A percentile compares a stretch with the other conserved stretches of the same genome.
Conservation (phyloP, 805 yeast genomes). For the Kluyveromyces dobzhanskii region DNA sequence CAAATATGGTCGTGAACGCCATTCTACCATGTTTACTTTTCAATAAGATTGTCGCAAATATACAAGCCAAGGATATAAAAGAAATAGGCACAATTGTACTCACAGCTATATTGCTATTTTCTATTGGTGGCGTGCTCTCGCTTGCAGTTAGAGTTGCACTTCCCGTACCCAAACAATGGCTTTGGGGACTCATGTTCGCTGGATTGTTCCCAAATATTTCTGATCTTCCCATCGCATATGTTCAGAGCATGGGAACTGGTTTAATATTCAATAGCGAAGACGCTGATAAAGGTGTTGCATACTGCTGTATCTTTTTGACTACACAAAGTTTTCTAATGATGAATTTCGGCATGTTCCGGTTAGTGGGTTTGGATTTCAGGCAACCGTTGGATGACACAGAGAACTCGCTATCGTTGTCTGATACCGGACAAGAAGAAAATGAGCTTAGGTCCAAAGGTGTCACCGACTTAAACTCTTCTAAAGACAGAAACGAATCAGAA, state of each 20-base stretch:
- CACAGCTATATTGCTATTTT: constrained; percentile 37
- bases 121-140: constrained; percentile 38
- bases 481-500: background rate
- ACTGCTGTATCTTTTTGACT: constrained; percentile 63
- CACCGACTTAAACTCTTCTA: background rate
- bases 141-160: constrained; percentile 37
- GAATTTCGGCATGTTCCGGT: constrained; percentile 64
- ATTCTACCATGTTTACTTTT: constrained; percentile 72
- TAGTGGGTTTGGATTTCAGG: constrained; percentile 64
- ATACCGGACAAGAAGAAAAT: background rate
- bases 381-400: constrained; percentile 17
- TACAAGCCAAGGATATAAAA: constrained; percentile 61
- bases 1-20: constrained; percentile 59
- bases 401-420: background rate
- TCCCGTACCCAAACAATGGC: constrained; percentile 63
- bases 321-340: constrained; percentile 61
- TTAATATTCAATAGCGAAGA: constrained; percentile 44
- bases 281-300: constrained; percentile 69
- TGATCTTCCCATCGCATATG: constrained; percentile 79
- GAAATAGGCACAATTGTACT: constrained; percentile 58
- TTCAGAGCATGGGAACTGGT: constrained; percentile 62
- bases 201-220: constrained; percentile 73
- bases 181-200: constrained; percentile 65
- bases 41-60: constrained; percentile 57
- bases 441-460: too few species aligned